Evolutionary conservation across 306 rosid species (phyloP).

Genomic region (Datisca glomerata): DNA sequence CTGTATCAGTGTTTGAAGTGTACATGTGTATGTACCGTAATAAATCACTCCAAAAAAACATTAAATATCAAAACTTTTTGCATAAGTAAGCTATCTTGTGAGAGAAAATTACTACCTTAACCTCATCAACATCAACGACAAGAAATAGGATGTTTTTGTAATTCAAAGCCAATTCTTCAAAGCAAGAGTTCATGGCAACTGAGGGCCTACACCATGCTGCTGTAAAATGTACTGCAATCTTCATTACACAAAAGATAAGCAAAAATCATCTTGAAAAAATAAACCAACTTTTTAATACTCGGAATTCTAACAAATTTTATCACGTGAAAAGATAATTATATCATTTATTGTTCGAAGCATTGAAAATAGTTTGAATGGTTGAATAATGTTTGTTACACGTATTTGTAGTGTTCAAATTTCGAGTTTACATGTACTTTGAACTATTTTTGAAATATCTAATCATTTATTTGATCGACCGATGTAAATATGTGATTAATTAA

Average conservation of each 20-base stretch:
- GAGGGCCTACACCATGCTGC: conserved; percentile 47
- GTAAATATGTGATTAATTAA: too few species aligned
- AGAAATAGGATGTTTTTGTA: conserved; percentile 24
- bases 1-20: too few species aligned
- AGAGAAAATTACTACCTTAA: conserved; percentile 21
- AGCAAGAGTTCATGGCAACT: conserved; percentile 24
- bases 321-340: too few species aligned
- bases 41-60: background rate
- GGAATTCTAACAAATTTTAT: too few species aligned
- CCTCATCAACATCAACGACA: conserved; percentile 38
- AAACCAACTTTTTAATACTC: too few species aligned
- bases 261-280: too few species aligned
- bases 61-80: background rate
- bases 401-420: too few species aligned
- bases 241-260: background rate
- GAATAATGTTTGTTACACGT: too few species aligned
- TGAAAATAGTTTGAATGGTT: too few species aligned
- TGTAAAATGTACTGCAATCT: conserved; percentile 42
- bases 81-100: background rate
- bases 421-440: too few species aligned
- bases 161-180: conserved; percentile 28
- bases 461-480: conserved; percentile 7
- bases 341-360: background rate
- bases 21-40: background rate
- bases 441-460: background rate